Conservation (phyloP, 2,329 filamentous ascomycete species). For the Aspergillus brunneoviolaceus region DNA sequence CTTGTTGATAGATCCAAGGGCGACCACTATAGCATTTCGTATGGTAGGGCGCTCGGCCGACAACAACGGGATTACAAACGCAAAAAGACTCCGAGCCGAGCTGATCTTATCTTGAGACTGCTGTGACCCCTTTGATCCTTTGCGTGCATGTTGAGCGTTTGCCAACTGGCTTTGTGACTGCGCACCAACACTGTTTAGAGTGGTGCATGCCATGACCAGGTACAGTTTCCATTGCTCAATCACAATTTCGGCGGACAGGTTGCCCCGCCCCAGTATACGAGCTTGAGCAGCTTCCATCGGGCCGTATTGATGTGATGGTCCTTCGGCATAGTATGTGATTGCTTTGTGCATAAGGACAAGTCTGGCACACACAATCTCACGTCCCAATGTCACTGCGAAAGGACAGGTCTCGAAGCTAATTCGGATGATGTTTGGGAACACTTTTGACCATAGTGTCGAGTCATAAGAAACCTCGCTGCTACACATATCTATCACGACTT, state of each 20-base stretch:
- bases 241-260: conserved; percentile 77
- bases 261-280: conserved; percentile 48
- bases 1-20: conserved; percentile 90
- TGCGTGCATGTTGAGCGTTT: conserved; percentile 73
- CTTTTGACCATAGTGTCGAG: conserved; percentile 93
- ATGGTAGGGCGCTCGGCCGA: conserved; percentile 77
- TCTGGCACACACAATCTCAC: conserved; percentile 89
- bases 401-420: conserved; percentile 89
- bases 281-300: conserved; percentile 37
- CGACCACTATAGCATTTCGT: conserved; percentile 83
- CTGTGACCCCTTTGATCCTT: conserved; percentile 68
- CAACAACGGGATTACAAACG: conserved; percentile 83
- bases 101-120: conserved; percentile 75
- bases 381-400: conserved; percentile 83
- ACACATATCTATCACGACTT: conserved; percentile 87
- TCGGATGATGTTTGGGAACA: conserved; percentile 91
- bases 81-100: conserved; percentile 85
- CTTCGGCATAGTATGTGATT: conserved; percentile 77
- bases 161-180: conserved; percentile 59
- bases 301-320: conserved; percentile 53
- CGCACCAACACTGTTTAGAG: conserved; percentile 77
- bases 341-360: conserved; percentile 89
- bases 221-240: conserved; percentile 99
- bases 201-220: conserved; percentile 94
- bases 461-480: conserved; percentile 95